These are phyloP conservation scores for Aspergillus ochraceus DNA, from an alignment of 2,329 filamentous ascomycete genomes.

Conservation along the genomic window DNA sequence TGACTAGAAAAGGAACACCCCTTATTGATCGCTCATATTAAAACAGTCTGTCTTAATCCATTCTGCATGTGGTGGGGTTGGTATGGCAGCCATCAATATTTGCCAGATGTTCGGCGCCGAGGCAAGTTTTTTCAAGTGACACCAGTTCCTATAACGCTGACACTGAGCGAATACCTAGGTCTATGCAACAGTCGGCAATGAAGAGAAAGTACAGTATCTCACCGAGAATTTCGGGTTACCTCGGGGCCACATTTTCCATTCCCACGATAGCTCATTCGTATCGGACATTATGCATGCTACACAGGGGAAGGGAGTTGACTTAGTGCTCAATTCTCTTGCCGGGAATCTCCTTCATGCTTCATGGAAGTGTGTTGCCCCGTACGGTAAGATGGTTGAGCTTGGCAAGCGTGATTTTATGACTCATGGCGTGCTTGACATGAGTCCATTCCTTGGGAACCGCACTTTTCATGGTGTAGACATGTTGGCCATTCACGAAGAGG, in stretches of 20 bases:
- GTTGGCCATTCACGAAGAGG: neutral
- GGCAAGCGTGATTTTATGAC: slow-evolving; percentile 15
- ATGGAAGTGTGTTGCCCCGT: slow-evolving; percentile 27
- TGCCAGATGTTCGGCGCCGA: slow-evolving; percentile 1
- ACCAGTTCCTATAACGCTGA: neutral
- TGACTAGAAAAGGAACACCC: neutral
- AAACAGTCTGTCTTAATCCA: slow-evolving; percentile 25
- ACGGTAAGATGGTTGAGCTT: slow-evolving; percentile 24
- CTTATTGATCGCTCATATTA: neutral
- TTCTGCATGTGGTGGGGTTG: slow-evolving; percentile 26
- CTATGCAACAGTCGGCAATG: slow-evolving; percentile 24
- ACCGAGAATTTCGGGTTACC: slow-evolving; percentile 16
- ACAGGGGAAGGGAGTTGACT: slow-evolving; percentile 22
- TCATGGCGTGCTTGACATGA: slow-evolving; percentile 1
- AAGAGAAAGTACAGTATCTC: slow-evolving; percentile 23
- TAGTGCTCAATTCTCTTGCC: slow-evolving; percentile 30
- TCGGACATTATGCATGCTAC: slow-evolving; percentile 20
- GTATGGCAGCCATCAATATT: slow-evolving; percentile 12
- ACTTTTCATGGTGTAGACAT: neutral
- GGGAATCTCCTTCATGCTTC: slow-evolving; percentile 28
- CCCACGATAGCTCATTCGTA: slow-evolving; percentile 20
- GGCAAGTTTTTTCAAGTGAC: neutral
- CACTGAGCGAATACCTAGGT: neutral
- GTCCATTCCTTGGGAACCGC: neutral
- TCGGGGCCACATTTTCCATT: slow-evolving; percentile 25